Percentiles rank a stretch among this genome's conserved stretches.
These are phyloP conservation scores for Teunomyces tritomae DNA, from an alignment of 805 yeast species.

Conservation along the genomic window DNA sequence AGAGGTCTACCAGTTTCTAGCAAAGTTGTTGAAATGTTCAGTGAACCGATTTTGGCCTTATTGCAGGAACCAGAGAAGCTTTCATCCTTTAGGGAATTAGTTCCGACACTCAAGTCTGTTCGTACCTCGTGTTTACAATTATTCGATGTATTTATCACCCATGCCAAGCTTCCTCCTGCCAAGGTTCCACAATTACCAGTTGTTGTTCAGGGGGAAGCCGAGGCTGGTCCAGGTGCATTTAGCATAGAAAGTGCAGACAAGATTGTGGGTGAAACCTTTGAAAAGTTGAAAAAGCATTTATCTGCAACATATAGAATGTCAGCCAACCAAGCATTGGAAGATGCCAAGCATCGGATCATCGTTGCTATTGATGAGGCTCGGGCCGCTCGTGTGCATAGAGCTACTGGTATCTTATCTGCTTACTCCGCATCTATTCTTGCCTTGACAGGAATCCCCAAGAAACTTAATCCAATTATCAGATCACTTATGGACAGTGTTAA, in stretches of 20 bases:
- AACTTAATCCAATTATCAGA: conserved; percentile 83
- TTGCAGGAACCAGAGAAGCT: conserved; percentile 43
- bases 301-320: conserved; percentile 69
- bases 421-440: conserved; percentile 73
- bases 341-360: conserved; percentile 65
- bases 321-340: conserved; percentile 71
- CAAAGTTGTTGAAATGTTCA: conserved; percentile 19
- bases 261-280: conserved; percentile 59
- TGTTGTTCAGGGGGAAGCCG: conserved; percentile 89
- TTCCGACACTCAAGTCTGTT: conserved; percentile 79
- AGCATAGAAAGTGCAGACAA: conserved; percentile 73
- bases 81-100: conserved; percentile 75
- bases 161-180: conserved; percentile 66
- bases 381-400: conserved; percentile 47
- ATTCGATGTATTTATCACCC: conserved; percentile 71
- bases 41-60: conserved; percentile 27
- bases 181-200: conserved; percentile 82
- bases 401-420: conserved; percentile 63
- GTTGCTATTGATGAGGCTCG: conserved; percentile 70
- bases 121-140: conserved; percentile 86
- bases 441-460: conserved; percentile 71
- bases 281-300: conserved; percentile 59
- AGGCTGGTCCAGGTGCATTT: conserved; percentile 93
- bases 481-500: conserved; percentile 92
- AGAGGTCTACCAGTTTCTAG: conserved; percentile 15